These are phyloP conservation scores for Coniochaeta pulveracea DNA, from an alignment of 2,329 filamentous ascomycete species.

Conservation along the genomic window DNA sequence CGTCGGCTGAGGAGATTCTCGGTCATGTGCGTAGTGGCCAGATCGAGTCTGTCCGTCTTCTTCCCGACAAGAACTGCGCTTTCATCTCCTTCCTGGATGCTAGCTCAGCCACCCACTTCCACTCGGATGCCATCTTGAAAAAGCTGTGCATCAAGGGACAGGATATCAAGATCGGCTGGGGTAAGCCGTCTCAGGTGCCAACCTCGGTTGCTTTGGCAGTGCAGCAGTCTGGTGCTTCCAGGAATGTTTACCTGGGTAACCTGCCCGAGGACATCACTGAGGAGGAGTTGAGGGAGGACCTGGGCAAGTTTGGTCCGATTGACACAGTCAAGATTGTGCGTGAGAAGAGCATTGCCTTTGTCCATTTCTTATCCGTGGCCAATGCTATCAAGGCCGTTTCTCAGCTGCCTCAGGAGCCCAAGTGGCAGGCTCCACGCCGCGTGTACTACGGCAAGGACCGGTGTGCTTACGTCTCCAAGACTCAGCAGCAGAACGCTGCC, in stretches of 20 bases:
- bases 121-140: constrained; percentile 99
- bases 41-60: constrained; percentile 93
- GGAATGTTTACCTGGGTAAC: constrained; percentile 95
- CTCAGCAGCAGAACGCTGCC: constrained; percentile 96
- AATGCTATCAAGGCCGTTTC: constrained; percentile 98
- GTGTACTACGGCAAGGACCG: constrained; percentile 99
- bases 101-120: constrained; percentile 96
- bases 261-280: constrained; percentile 82
- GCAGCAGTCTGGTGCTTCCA: constrained; percentile 91
- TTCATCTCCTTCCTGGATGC: constrained; percentile 99
- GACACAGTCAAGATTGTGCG: constrained; percentile 96
- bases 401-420: constrained; percentile 88
- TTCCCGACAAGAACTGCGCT: constrained; percentile 98
- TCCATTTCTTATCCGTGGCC: constrained; percentile 93
- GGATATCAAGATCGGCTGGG: constrained; percentile 99
- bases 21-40: constrained; percentile 94
- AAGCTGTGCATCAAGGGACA: constrained; percentile 97
- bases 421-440: constrained; percentile 90
- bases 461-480: constrained; percentile 98
- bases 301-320: constrained; percentile 92
- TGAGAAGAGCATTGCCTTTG: constrained; percentile 95
- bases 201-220: constrained; percentile 96
- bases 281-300: constrained; percentile 85
- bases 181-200: constrained; percentile 94
- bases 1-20: constrained; percentile 89